Base-by-base conservation (phyloP, 2,329 filamentous ascomycete genomes). In the Botryotinia narcissicola region DNA sequence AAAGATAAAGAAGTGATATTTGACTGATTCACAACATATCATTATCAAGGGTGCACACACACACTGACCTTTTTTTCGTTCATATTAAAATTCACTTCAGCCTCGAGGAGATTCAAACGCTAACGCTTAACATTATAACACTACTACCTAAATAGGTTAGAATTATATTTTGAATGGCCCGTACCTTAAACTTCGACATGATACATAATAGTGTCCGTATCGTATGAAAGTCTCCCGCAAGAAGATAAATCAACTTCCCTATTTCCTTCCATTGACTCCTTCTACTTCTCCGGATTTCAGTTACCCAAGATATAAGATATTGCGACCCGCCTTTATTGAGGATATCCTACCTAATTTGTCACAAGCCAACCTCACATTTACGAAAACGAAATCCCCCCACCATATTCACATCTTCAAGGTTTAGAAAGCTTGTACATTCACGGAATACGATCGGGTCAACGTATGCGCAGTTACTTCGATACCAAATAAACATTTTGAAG, bases 401-500 rank as follows among this genome's bases (percentile, higher is more conserved):
- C 51, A 63, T 40, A 71, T 51, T 71, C 32, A 16, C 42, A 37
- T 22, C 44, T 20, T 64, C 35, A 42, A 64, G 59, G 69, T 64
- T 42, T 48, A 71, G 69, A 60, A 74, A 77, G 76, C 75, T 75
- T 77, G 73, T 59, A 57, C 62, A 37, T 48, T 72, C 62, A 72
- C 70, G 48, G 51, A 62, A 68, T 44, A 46, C 37, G 8, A 44
- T 63, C 54, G n/a, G 51, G 44, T 64, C 44, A 66, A 72, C 70
- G 78, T 77, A 81, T 81, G 80, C 79, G 79, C 78, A 80, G 74
- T 75, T 76, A 74, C 74, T 77, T 60, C 74, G 77, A 78, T 80
- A 64, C 80, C 40, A 40, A 75, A 75, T 74, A 78, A 76, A 78
- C 76, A 78, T 71, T 75, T 79, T 81, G 81, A 84, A 83, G 82